phyloP scores from a whole-genome alignment of 495 filamentous ascomycete genomes.

The Stereocaulon alpinum region DNA sequence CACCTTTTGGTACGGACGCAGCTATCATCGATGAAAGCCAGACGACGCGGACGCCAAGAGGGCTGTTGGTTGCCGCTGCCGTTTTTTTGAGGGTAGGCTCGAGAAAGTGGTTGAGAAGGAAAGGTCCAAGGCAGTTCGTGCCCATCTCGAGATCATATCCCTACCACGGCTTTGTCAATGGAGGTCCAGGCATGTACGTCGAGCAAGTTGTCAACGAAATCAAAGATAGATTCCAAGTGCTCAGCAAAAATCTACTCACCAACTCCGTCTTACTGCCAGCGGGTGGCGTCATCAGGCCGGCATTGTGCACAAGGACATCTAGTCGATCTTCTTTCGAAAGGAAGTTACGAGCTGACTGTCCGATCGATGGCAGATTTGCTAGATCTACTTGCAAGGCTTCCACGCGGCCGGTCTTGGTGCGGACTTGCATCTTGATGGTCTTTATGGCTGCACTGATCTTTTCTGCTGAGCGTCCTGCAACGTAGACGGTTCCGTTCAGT shows the following conservation, averaged over 20 bases:
- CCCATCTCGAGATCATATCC: constrained; percentile 38
- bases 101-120: constrained; percentile 37
- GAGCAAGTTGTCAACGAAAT: neutral
- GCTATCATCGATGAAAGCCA: constrained; percentile 30
- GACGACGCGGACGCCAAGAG: constrained; percentile 30
- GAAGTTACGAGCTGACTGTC: constrained; percentile 25
- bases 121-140: constrained; percentile 41
- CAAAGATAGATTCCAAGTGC: neutral
- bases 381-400: too few relatives aligned
- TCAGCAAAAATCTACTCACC: neutral
- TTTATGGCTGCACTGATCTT: neutral
- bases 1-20: constrained; percentile 20
- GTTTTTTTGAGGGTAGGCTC: constrained; percentile 34
- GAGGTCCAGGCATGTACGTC: neutral
- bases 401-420: too few relatives aligned
- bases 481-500: neutral
- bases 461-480: neutral
- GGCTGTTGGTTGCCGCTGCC: constrained; percentile 18
- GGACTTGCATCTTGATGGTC: neutral
- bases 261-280: constrained; percentile 27
- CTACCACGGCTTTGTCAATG: constrained; percentile 14
- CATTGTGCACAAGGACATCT: constrained; percentile 43
- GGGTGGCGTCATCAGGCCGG: constrained; percentile 40
- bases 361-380: too few relatives aligned
- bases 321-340: constrained; percentile 31